Base-by-base conservation (phyloP, 495 filamentous ascomycete species). In the Xylaria cubensis region DNA sequence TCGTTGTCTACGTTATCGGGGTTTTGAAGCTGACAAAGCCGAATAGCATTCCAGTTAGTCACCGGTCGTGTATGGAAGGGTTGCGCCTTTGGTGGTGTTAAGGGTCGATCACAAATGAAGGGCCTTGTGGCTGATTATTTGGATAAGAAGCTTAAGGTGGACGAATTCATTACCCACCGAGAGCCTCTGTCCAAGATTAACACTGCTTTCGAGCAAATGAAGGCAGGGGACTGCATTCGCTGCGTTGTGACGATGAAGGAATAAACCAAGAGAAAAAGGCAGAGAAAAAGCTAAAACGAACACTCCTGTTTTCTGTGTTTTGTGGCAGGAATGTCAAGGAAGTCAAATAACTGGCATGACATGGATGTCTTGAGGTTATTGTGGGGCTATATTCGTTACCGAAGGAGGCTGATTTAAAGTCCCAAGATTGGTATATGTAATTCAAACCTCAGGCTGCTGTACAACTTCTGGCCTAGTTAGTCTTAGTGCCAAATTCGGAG, bases 111-210 rank as follows among this genome's bases (percentile, higher is more conserved):
- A 36, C 96, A 99, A 84, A 89, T 99, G 62, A 93, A 93, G 44
- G 91, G 88, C 67, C 89, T 99, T 36, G 95, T 99, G 7, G 86
- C 91, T 66, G 97, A 98, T 81, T 99, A 99, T 81, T 87, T 97
- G 81, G 86, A 86, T 32, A 94, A 94, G 73, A 88, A 92, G 77
- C 89, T 99, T 78, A 98, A 97, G 92, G 95, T 99, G 51, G 97
- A 99, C 78, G 96, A 99, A 86, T 98, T 98, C 87, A 98, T 99
- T 84, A 99, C 96, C 39, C 97, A 99, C 86, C 91, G 96, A 56
- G 92, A 97, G 87, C 84, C 85, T 9, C 86, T 99, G 59, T 78
- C 79, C 32, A 86, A 90, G 63, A 98, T 99, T 84, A 98, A 97
- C 86, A 85, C 85, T 24, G 95, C 94, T 13, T 99, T 99, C 74